Evolutionary conservation across 192 early-diverging fungal species (phyloP).

Genomic region (Mortierella claussenii): DNA sequence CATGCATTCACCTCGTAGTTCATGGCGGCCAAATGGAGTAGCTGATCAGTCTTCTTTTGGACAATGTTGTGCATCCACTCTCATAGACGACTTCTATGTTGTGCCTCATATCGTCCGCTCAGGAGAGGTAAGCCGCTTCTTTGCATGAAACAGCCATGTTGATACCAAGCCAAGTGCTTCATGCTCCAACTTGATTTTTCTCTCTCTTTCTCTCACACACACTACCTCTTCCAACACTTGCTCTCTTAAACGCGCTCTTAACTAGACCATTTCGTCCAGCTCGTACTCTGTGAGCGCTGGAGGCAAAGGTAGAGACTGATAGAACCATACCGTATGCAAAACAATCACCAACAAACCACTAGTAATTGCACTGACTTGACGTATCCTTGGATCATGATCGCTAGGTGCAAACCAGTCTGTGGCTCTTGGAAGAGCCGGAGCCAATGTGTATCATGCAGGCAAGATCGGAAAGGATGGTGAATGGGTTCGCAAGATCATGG

Average conservation of each 20-base stretch:
- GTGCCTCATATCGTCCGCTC: conserved; percentile 77
- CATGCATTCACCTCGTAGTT: too few relatives aligned
- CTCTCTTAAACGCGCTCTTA: not conserved
- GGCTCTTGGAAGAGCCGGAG: conserved; percentile 82
- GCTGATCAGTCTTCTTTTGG: not conserved
- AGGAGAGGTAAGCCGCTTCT: conserved; percentile 61
- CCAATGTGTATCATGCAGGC: conserved; percentile 77
- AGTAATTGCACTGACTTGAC: too few relatives aligned
- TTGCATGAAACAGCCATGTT: too few relatives aligned
- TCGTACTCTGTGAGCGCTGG: conserved; percentile 67
- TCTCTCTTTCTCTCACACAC: not conserved
- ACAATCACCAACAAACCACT: too few relatives aligned
- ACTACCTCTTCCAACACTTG: not conserved
- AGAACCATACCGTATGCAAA: too few relatives aligned
- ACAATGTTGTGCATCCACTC: not conserved
- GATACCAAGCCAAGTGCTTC: too few relatives aligned
- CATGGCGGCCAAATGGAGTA: not conserved
- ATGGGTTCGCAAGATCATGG: conserved; percentile 79
- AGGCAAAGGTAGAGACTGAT: conserved; percentile 66
- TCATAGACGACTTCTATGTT: conserved; percentile 74
- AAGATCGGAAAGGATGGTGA: conserved; percentile 85
- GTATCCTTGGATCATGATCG: too few relatives aligned
- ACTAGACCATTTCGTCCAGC: conserved; percentile 55
- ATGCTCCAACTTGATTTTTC: conserved; percentile 14
- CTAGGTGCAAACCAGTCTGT: conserved; percentile 93